A percentile compares a stretch with the other conserved stretches of the same genome.
phyloP scores from a whole-genome alignment of 192 early-diverging fungal species.

The Backusella luteola region DNA sequence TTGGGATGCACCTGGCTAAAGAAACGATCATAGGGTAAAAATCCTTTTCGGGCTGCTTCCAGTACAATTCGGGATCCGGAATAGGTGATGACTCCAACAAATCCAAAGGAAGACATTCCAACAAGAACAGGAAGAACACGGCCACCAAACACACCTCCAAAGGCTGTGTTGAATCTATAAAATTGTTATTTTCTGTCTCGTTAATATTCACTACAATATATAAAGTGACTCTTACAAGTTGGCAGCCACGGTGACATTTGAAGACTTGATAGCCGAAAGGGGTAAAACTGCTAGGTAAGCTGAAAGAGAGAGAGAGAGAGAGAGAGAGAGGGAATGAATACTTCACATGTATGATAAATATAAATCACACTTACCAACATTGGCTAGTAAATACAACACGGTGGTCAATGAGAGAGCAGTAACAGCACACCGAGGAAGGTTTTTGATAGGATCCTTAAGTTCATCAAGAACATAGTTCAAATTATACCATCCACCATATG shows the following conservation, averaged over 20 bases:
- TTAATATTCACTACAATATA: background rate
- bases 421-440: slow-evolving; percentile 54
- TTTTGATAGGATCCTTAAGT: slow-evolving; percentile 53
- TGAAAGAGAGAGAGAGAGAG: background rate
- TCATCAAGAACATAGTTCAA: slow-evolving; percentile 62
- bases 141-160: slow-evolving; percentile 33
- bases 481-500: slow-evolving; percentile 57
- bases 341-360: background rate
- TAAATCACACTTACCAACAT: background rate
- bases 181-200: slow-evolving; percentile 20
- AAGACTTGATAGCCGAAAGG: background rate
- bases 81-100: background rate
- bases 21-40: slow-evolving; percentile 38
- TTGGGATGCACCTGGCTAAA: slow-evolving; percentile 40
- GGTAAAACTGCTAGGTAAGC: background rate
- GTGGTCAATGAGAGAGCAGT: slow-evolving; percentile 51
- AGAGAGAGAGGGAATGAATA: background rate
- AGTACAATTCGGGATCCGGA: slow-evolving; percentile 44
- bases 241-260: background rate
- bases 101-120: slow-evolving; percentile 30
- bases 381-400: slow-evolving; percentile 41
- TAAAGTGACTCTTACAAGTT: background rate
- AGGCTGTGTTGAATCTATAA: slow-evolving; percentile 36
- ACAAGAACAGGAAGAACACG: slow-evolving; percentile 46
- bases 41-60: slow-evolving; percentile 53